Percentiles rank a stretch among this genome's conserved stretches.
These are phyloP conservation scores for Syzygium malaccense DNA, from an alignment of 441 rosid genomes.

Conservation along the genomic window DNA sequence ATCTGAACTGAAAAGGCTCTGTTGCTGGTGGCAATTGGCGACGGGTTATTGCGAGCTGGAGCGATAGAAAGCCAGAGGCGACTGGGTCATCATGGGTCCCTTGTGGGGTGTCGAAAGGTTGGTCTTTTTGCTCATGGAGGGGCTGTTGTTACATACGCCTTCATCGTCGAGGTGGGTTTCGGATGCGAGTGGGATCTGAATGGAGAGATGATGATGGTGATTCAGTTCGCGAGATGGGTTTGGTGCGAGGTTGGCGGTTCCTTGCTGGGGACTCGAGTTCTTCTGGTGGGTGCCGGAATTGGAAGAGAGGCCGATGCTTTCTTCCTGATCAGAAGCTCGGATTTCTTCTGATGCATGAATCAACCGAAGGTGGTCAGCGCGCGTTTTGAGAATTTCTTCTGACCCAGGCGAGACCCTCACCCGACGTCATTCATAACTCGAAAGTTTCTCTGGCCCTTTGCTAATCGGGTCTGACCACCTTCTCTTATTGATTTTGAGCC, in stretches of 20 bases:
- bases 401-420: too few relatives aligned
- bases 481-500: too few relatives aligned
- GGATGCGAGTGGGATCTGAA: conserved; percentile 34
- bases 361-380: background rate
- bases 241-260: conserved; percentile 4
- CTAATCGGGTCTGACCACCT: too few relatives aligned
- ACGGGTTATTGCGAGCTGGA: conserved; percentile 21
- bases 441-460: too few relatives aligned
- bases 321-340: conserved; percentile 33
- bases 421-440: too few relatives aligned
- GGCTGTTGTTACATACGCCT: background rate
- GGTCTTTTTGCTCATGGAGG: conserved; percentile 14
- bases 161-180: conserved; percentile 14
- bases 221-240: conserved; percentile 15
- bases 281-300: conserved; percentile 14
- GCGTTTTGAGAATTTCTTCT: background rate
- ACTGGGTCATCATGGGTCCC: conserved; percentile 31
- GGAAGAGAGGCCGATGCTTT: conserved; percentile 18
- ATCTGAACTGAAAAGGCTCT: conserved; percentile 9
- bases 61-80: conserved; percentile 9
- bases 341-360: conserved; percentile 49
- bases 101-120: conserved; percentile 31
- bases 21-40: conserved; percentile 6
- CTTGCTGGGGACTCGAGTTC: conserved; percentile 8
- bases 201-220: conserved; percentile 12